phyloP scores from a whole-genome alignment of 257 asterid species.

The Solanum pinnatisectum region DNA sequence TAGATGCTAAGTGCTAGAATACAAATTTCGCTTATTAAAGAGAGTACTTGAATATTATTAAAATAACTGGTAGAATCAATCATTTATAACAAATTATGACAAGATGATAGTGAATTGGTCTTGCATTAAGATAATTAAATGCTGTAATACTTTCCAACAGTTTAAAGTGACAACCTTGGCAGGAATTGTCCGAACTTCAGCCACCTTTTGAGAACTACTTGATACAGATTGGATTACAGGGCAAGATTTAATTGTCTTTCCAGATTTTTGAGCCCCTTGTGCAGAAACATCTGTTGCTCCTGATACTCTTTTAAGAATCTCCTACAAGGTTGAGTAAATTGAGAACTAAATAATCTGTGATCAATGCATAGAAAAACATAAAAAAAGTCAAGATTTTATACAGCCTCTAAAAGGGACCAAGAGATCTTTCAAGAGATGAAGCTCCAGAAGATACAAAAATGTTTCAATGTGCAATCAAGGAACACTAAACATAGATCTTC shows the following conservation, averaged over 20 bases:
- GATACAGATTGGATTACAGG: constrained; percentile 25
- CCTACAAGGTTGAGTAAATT: constrained; percentile 28
- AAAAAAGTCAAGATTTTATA: not conserved
- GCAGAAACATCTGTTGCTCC: constrained; percentile 29
- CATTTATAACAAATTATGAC: not conserved
- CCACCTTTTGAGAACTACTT: constrained; percentile 29
- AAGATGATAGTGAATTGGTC: not conserved
- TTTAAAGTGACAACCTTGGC: constrained; percentile 27
- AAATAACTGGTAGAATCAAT: not conserved
- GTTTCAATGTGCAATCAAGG: not conserved
- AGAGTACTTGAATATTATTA: not conserved
- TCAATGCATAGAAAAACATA: constrained; percentile 3
- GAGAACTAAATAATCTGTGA: not conserved
- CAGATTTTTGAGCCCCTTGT: constrained; percentile 25
- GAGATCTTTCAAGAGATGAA: constrained; percentile 1
- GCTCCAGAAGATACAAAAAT: not conserved
- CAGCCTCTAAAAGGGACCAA: constrained; percentile 4
- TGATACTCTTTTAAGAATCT: constrained; percentile 59
- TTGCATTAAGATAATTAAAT: not conserved
- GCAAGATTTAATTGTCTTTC: constrained; percentile 25
- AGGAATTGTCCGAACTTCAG: constrained; percentile 33
- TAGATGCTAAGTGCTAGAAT: not conserved
- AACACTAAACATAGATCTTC: not conserved
- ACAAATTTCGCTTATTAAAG: not conserved
- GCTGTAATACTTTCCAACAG: not conserved